Evolutionary conservation across 768 basidiomycete species (phyloP).

Genomic region (Podaxis mareebaensis): DNA sequence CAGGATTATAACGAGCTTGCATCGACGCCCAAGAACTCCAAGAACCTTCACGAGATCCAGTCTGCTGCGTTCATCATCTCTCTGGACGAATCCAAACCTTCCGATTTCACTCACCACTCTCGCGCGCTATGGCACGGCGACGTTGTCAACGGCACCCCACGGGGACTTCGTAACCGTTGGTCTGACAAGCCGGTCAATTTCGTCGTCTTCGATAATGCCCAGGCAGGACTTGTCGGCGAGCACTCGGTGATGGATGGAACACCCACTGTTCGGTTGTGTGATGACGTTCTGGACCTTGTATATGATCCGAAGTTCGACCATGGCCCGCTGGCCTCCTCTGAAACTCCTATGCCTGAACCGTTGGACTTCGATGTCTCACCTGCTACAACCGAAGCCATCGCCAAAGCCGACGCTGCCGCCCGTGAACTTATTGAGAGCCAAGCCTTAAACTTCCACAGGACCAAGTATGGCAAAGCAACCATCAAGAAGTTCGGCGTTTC

Average conservation of each 20-base stretch:
- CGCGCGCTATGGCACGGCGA: slow-evolving; percentile 84
- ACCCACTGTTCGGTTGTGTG: slow-evolving; percentile 72
- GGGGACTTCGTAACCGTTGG: slow-evolving; percentile 76
- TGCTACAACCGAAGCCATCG: slow-evolving; percentile 50
- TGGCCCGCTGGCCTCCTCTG: slow-evolving; percentile 34
- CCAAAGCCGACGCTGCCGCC: slow-evolving; percentile 54
- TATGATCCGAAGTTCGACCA: slow-evolving; percentile 65
- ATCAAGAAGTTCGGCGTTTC: slow-evolving; percentile 89
- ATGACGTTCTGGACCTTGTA: slow-evolving; percentile 64
- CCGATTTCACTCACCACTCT: slow-evolving; percentile 56
- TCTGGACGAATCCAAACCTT: slow-evolving; percentile 65
- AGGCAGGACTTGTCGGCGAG: slow-evolving; percentile 90
- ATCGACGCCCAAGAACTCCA: slow-evolving; percentile 58
- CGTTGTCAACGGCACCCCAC: slow-evolving; percentile 41
- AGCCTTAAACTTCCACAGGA: slow-evolving; percentile 59
- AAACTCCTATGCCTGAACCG: slow-evolving; percentile 41
- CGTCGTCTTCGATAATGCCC: slow-evolving; percentile 79
- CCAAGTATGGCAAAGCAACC: slow-evolving; percentile 79
- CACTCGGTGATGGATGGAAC: slow-evolving; percentile 93
- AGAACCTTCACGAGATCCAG: slow-evolving; percentile 72
- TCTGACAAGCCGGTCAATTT: slow-evolving; percentile 91
- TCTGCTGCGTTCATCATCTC: slow-evolving; percentile 85
- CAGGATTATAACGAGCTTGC: slow-evolving; percentile 68
- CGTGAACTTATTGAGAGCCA: slow-evolving; percentile 63
- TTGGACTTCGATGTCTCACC: slow-evolving; percentile 66